Percentiles rank a stretch among this genome's conserved stretches.
Evolutionary conservation across 2,329 filamentous ascomycete species (phyloP).

Genomic region (Eutypella sp.): DNA sequence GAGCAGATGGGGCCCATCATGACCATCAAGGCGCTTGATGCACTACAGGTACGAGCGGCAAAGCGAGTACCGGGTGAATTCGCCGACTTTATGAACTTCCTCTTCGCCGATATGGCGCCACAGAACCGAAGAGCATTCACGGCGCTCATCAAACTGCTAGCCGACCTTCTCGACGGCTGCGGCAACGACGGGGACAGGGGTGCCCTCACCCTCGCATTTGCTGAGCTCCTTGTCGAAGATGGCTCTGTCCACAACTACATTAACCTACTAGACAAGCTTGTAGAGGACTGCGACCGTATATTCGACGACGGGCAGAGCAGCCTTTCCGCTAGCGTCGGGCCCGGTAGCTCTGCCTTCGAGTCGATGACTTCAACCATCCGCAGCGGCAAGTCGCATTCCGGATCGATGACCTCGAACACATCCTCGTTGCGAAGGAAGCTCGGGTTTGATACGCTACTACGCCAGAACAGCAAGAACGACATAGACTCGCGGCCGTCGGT

Average conservation of each 20-base stretch:
- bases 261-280: conserved; percentile 79
- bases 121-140: conserved; percentile 74
- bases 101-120: conserved; percentile 62
- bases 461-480: conserved; percentile 72
- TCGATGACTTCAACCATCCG: conserved; percentile 56
- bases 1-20: conserved; percentile 85
- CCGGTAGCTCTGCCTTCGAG: conserved; percentile 48
- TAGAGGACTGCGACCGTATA: conserved; percentile 84
- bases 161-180: conserved; percentile 83
- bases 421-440: conserved; percentile 83
- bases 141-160: conserved; percentile 77
- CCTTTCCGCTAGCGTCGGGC: conserved; percentile 33
- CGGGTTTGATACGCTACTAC: conserved; percentile 69
- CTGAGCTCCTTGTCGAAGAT: conserved; percentile 76
- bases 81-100: conserved; percentile 60
- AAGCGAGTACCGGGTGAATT: conserved; percentile 69
- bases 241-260: conserved; percentile 78
- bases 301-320: conserved; percentile 57
- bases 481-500: conserved; percentile 70
- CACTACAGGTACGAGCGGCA: conserved; percentile 64
- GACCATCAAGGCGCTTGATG: conserved; percentile 63
- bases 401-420: conserved; percentile 77
- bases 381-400: conserved; percentile 57
- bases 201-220: conserved; percentile 81
- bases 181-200: conserved; percentile 88